Percentiles rank a stretch among this genome's conserved stretches.
Conservation (phyloP, 2,329 filamentous ascomycete species). For the Nigrospora osmanthi region DNA sequence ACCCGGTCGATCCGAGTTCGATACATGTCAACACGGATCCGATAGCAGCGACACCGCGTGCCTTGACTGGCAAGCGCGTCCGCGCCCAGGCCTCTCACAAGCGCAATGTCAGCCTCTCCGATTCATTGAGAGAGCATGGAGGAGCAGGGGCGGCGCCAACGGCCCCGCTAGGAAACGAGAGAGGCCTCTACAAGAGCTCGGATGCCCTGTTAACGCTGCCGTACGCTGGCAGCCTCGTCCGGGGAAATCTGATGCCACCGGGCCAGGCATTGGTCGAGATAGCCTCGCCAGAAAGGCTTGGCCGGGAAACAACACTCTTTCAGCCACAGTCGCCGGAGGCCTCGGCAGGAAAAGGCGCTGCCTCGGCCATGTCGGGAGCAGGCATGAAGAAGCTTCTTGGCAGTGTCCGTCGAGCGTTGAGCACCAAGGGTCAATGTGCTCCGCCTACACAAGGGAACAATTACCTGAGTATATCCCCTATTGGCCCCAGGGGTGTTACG, state of each 20-base stretch:
- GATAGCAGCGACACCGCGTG: constrained; percentile 50
- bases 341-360: constrained; percentile 34
- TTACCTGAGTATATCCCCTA: constrained; percentile 39
- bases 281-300: constrained; percentile 39
- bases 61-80: constrained; percentile 50
- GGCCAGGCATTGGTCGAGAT: constrained; percentile 72
- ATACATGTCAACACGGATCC: constrained; percentile 36
- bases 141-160: too few relatives aligned
- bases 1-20: constrained; percentile 47
- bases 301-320: constrained; percentile 47
- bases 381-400: constrained; percentile 83
- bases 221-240: constrained; percentile 76
- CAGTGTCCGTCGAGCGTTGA: constrained; percentile 75
- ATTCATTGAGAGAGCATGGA: constrained; percentile 65
- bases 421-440: constrained; percentile 43
- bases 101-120: constrained; percentile 79
- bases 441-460: constrained; percentile 34
- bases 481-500: constrained; percentile 43
- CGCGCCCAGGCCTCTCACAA: constrained; percentile 60
- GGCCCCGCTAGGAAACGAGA: constrained; percentile 35
- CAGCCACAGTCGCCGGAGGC: constrained; percentile 26
- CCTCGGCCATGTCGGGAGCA: constrained; percentile 56
- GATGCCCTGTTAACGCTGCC: constrained; percentile 56
- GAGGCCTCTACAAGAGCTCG: constrained; percentile 41
- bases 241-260: constrained; percentile 78